Base-by-base conservation (phyloP, 2,329 filamentous ascomycete genomes). In the Leptographium flavum region DNA sequence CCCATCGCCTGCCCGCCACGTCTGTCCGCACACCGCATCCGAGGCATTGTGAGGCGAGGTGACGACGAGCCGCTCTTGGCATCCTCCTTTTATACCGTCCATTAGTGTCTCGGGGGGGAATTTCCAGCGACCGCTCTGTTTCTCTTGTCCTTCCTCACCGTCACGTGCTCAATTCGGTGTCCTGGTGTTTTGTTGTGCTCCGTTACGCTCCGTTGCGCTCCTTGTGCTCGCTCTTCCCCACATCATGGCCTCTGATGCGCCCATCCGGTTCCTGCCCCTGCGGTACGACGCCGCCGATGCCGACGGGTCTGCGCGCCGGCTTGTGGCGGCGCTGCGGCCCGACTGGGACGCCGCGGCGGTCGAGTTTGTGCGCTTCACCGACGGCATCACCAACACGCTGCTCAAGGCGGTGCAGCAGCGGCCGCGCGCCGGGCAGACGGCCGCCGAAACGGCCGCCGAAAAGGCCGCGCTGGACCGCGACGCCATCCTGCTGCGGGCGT, bases 341-440 rank as follows among this genome's bases (percentile, higher is more conserved):
- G 79, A 93, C 55, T 98, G 92, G 92, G 73, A 79, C 53, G 47
- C 43, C 23, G 50, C 45, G 14, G 22, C 35, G 9, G 38, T 98
- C 55, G 80, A 92, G 57, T 86, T 96, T 59, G 73, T 87, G 53
- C 81, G 84, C 52, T 98, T 96, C 68, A 98, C 87, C 33, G 92
- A 98, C 58, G 92, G 92, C 58, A 98, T 96, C 66, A 98, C 92
- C 53, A 98, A 98, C 65, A 96, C 88, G 42, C 69, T 90, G 41
- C 70, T 87, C 51, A 88, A 88, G 61, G 79, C 81, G n/a, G 65
- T 83, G 58, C 85, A 86, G 60, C 74, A 70, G 53, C 70, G 86
- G 60, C 74, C 70, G 53, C 70, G 70, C 23, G 61, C 68, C 1
- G 85, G 83, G 42, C 69, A 82, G 53, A 81, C 84, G 42, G 75